Percentiles rank a stretch among this genome's conserved stretches.
Conservation (phyloP, 2,329 filamentous ascomycete genomes). For the Fusarium pseudocircinatum region DNA sequence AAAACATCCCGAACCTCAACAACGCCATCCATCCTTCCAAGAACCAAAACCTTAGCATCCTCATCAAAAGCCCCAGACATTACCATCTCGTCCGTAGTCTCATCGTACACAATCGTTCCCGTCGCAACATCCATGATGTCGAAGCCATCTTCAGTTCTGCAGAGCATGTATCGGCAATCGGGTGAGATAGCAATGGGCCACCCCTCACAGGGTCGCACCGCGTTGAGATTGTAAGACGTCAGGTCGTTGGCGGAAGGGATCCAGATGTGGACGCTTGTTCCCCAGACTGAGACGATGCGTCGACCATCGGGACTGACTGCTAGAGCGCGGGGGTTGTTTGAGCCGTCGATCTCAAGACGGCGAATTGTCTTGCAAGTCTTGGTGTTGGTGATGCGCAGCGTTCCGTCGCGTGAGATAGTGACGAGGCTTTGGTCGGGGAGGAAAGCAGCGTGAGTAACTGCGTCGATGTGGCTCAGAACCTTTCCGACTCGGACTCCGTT, state of each 20-base stretch:
- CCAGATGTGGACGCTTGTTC: constrained; percentile 52
- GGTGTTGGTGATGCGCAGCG: constrained; percentile 49
- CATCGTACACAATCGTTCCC: constrained; percentile 46
- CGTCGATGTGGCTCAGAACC: constrained; percentile 49
- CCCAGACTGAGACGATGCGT: constrained; percentile 52
- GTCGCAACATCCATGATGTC: constrained; percentile 52
- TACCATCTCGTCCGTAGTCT: constrained; percentile 40
- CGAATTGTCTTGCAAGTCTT: constrained; percentile 48
- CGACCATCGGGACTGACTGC: constrained; percentile 47
- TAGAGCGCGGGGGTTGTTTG: constrained; percentile 46
- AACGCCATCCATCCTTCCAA: constrained; percentile 49
- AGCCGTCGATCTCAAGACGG: constrained; percentile 49
- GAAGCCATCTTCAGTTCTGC: constrained; percentile 54
- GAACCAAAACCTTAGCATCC: constrained; percentile 44
- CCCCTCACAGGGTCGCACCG: constrained; percentile 49
- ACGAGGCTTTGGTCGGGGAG: constrained; percentile 46
- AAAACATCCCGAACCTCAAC: constrained; percentile 49
- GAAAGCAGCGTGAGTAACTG: constrained; percentile 52
- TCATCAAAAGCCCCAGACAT: constrained; percentile 50
- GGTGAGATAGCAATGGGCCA: constrained; percentile 54
- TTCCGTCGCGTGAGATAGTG: constrained; percentile 51
- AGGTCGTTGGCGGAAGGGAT: constrained; percentile 45
- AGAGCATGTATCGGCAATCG: constrained; percentile 51
- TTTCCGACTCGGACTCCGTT: constrained; percentile 43
- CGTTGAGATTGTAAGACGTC: constrained; percentile 49